Conservation (phyloP, 2,329 filamentous ascomycete genomes). For the Xylariales sp. region DNA sequence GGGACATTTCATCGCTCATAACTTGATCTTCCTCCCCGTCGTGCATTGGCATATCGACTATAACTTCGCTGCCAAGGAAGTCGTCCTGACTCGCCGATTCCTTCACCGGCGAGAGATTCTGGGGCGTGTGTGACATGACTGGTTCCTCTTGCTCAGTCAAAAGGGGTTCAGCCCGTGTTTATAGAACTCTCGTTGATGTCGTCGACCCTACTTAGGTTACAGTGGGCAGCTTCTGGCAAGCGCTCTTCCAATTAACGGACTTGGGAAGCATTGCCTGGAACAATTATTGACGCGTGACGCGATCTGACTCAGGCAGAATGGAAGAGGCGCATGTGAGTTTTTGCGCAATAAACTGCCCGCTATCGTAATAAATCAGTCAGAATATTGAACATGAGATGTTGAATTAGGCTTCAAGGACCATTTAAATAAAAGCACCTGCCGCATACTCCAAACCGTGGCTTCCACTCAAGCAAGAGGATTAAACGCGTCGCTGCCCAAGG, state of each 20-base stretch:
- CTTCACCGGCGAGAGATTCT: conserved; percentile 4
- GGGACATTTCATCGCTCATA: neutral
- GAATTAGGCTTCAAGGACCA: too few species aligned
- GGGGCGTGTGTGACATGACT: conserved; percentile 6
- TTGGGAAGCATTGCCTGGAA: neutral
- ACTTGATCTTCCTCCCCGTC: conserved; percentile 1
- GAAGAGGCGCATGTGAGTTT: too few species aligned
- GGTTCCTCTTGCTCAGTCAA: neutral
- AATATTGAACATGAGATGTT: too few species aligned
- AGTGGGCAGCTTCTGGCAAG: conserved; percentile 4
- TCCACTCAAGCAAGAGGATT: neutral
- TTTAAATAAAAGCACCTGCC: neutral
- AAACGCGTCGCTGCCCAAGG: conserved; percentile 21
- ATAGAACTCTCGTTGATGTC: neutral
- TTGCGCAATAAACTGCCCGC: too few species aligned
- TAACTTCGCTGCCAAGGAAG: conserved; percentile 3
- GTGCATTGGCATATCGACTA: neutral
- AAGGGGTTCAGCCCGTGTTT: neutral
- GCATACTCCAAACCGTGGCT: neutral
- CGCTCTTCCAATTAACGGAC: too few species aligned
- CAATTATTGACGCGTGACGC: conserved; percentile 1
- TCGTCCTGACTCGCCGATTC: conserved; percentile 9
- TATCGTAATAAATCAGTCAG: too few species aligned
- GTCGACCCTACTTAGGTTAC: neutral
- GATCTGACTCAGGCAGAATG: neutral